Evolutionary conservation across 2,329 filamentous ascomycete genomes (phyloP).

Genomic region (Penicillium sp.): DNA sequence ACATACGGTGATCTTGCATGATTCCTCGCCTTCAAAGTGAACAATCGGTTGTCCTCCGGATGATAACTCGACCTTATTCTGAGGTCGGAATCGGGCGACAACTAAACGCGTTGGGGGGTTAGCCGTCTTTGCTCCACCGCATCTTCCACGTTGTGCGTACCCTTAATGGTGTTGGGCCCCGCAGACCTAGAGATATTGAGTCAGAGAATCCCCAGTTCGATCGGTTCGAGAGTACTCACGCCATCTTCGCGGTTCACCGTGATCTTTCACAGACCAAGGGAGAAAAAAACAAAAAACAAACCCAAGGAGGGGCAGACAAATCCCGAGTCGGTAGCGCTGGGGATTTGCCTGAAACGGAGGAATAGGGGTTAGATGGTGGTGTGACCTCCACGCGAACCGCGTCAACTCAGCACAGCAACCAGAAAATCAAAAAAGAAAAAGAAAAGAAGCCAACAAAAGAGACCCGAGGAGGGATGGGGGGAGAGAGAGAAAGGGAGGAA

Average conservation of each 20-base stretch:
- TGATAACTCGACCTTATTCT: conserved; percentile 91
- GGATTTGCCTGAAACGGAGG: conserved; percentile 9
- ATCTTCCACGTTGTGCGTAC: conserved; percentile 41
- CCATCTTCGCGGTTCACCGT: conserved; percentile 45
- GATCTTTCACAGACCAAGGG: conserved; percentile 11
- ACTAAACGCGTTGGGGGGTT: conserved; percentile 62
- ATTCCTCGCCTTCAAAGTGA: conserved; percentile 83
- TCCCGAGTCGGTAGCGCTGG: conserved; percentile 15
- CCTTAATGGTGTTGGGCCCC: conserved; percentile 57
- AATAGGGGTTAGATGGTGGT: not conserved
- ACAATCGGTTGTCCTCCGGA: conserved; percentile 93
- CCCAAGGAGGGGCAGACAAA: conserved; percentile 31
- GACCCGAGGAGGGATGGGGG: conserved; percentile 5
- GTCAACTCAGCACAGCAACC: conserved; percentile 6
- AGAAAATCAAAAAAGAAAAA: conserved; percentile 5
- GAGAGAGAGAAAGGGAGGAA: conserved; percentile 8
- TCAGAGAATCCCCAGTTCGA: conserved; percentile 13
- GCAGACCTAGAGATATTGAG: conserved; percentile 25
- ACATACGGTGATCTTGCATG: conserved; percentile 79
- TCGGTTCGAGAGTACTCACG: conserved; percentile 44
- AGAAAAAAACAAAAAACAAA: conserved; percentile 13
- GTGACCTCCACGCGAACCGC: conserved; percentile 24
- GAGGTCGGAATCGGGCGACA: conserved; percentile 95
- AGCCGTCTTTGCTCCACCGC: conserved; percentile 33
- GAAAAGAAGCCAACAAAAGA: conserved; percentile 4